Evolutionary conservation across 2,329 filamentous ascomycete genomes (phyloP), one percentile per base, ranked within the genome.

Genomic region (Aspergillus fumigatiaffinis): DNA sequence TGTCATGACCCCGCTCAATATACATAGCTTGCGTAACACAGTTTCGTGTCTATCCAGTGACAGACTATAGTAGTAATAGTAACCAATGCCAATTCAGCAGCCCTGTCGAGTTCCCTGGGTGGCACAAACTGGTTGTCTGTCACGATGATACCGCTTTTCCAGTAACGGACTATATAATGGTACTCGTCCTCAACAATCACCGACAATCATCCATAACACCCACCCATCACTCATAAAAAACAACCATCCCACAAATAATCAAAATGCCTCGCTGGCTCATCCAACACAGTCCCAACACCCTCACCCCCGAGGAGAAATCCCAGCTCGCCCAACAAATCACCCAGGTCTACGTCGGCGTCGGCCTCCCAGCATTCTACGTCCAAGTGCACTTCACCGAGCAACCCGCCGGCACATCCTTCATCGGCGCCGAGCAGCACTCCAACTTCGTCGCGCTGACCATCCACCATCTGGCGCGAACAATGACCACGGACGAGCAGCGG

Each of bases 291-390:
- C 54, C 59, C 41, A 51, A 54, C 23, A 60, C 42, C 23, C 50
- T 59, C 17, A 44, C 28, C 2, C 14, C 38, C 1, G 8, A 8
- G 1, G 51, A 59, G 20, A 60, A 60, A 38, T 29, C 49, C n/a
- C 41, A 17, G 21, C 42, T 60, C 5, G 56, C 59, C 21, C 38
- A 53, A 26, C 32, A 44, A 47, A 59, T 60, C 28, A 60, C 57
- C 4, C 32, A 12, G 1, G 6, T 47, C 5, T 59, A 59, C 26
- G 50, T 44, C n/a, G 20, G 42, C 12, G 20, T 29, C 25, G 51
- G 50, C 7, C 26, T 55, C 35, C 53, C 53, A 1, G 25, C 48
- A 1, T 55, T 55, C 53, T 46, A 25, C 12, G 48, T 47, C 3
- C 50, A 55, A 4, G 48, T 55, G 7, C 50, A 46, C 20, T 55